A percentile compares a stretch with the other conserved stretches of the same genome.
phyloP scores from a whole-genome alignment of 768 basidiomycete species.

The Strobilomyces echinocephalus region DNA sequence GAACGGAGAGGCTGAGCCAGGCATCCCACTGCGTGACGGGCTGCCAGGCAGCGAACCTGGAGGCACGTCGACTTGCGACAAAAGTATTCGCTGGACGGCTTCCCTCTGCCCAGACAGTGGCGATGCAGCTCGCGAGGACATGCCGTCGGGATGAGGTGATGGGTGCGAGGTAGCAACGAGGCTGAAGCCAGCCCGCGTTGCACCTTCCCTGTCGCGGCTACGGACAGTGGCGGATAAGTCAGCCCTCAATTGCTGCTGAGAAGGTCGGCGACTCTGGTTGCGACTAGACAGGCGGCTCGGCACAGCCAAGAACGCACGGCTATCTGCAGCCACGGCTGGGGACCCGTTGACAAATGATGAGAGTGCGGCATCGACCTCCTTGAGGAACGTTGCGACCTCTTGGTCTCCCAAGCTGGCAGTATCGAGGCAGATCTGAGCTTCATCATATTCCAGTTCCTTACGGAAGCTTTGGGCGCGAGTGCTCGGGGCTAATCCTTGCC shows the following conservation, averaged over 20 bases:
- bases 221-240: conserved; percentile 27
- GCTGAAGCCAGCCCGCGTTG: conserved; percentile 27
- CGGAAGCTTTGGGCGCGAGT: conserved; percentile 27
- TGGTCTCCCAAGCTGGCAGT: conserved; percentile 28
- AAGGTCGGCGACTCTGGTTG: conserved; percentile 27
- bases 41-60: conserved; percentile 14
- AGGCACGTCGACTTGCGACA: conserved; percentile 16
- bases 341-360: conserved; percentile 23
- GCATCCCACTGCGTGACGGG: conserved; percentile 13
- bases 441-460: conserved; percentile 28
- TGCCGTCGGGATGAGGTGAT: conserved; percentile 22
- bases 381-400: conserved; percentile 30
- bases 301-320: conserved; percentile 28
- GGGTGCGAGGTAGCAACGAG: conserved; percentile 27
- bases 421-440: conserved; percentile 29
- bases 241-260: conserved; percentile 29
- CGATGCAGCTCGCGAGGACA: conserved; percentile 21
- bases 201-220: conserved; percentile 23
- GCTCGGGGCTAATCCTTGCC: conserved; percentile 21
- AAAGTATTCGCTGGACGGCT: conserved; percentile 14
- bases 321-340: conserved; percentile 28
- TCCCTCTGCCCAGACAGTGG: conserved; percentile 21
- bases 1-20: conserved; percentile 10
- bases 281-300: conserved; percentile 24
- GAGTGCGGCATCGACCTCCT: conserved; percentile 28